Percentiles rank a stretch among this genome's conserved stretches.
phyloP scores from a whole-genome alignment of 768 basidiomycete species.

The Boletus huronensis region DNA sequence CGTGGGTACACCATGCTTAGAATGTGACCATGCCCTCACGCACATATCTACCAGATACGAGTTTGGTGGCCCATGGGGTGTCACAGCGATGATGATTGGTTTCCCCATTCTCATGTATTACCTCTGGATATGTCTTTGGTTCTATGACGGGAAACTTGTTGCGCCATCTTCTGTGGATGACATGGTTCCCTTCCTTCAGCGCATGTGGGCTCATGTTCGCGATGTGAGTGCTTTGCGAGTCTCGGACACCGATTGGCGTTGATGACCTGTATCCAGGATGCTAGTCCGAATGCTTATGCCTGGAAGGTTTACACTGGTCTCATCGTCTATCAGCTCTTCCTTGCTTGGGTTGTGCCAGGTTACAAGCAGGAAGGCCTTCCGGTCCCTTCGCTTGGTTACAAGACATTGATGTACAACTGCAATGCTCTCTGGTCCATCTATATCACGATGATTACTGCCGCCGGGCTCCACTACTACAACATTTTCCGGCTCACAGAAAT shows the following conservation, averaged over 20 bases:
- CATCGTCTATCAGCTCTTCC: slow-evolving; percentile 82
- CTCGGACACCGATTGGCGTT: neutral
- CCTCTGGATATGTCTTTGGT: slow-evolving; percentile 96
- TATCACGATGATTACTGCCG: slow-evolving; percentile 72
- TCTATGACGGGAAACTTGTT: slow-evolving; percentile 84
- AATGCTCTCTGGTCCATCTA: slow-evolving; percentile 88
- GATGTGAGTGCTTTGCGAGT: slow-evolving; percentile 47
- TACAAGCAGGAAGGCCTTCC: slow-evolving; percentile 94
- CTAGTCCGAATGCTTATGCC: slow-evolving; percentile 83
- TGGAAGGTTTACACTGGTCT: slow-evolving; percentile 89
- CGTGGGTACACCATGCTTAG: slow-evolving; percentile 35
- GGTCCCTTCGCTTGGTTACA: slow-evolving; percentile 90
- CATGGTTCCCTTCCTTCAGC: slow-evolving; percentile 68
- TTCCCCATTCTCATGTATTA: slow-evolving; percentile 98
- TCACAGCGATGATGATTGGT: slow-evolving; percentile 87
- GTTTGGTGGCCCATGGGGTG: slow-evolving; percentile 93
- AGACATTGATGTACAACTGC: slow-evolving; percentile 93
- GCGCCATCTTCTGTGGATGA: slow-evolving; percentile 66
- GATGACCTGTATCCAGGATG: slow-evolving; percentile 57
- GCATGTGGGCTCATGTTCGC: slow-evolving; percentile 83
- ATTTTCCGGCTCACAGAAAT: slow-evolving; percentile 91
- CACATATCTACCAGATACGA: slow-evolving; percentile 61
- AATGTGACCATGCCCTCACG: slow-evolving; percentile 4
- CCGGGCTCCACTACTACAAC: slow-evolving; percentile 68
- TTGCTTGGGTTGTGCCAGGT: slow-evolving; percentile 89